A percentile compares a stretch with the other conserved stretches of the same genome.
Conservation (phyloP, 1,139 yeast genomes). For the Chernovozyma sophiae-reginae region DNA sequence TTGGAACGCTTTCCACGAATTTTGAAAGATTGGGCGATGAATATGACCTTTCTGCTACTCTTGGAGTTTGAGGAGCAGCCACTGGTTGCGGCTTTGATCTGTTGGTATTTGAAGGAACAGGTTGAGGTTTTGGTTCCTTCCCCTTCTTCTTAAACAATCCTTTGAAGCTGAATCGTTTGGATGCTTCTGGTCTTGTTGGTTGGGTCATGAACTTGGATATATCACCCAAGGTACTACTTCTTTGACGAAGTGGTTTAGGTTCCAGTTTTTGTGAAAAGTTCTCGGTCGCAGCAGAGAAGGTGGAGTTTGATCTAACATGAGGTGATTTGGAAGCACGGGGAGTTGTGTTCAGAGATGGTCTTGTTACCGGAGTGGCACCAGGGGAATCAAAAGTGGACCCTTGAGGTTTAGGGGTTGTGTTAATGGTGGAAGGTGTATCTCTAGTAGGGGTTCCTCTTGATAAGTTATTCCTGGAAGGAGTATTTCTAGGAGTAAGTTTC, state of each 20-base stretch:
- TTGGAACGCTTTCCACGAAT: not conserved
- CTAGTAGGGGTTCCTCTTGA: not conserved
- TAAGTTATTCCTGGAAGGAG: not conserved
- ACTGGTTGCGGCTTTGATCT: not conserved
- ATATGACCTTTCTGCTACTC: not conserved
- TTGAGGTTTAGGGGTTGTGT: not conserved
- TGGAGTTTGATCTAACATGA: slow-evolving; percentile 5
- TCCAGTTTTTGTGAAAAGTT: not conserved
- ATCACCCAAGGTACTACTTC: slow-evolving; percentile 23
- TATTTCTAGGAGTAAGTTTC: slow-evolving; percentile 1
- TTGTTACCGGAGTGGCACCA: slow-evolving; percentile 1
- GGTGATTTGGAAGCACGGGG: slow-evolving; percentile 3
- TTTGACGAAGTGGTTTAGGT: slow-evolving; percentile 7
- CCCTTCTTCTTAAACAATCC: not conserved
- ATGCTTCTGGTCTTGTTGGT: not conserved
- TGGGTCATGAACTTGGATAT: slow-evolving; percentile 3
- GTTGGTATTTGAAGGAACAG: not conserved
- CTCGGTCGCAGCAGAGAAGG: slow-evolving; percentile 3
- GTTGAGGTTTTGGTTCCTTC: not conserved
- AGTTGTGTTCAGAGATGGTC: slow-evolving; percentile 3
- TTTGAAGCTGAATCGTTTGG: not conserved
- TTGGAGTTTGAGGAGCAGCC: not conserved
- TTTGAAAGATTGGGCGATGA: not conserved
- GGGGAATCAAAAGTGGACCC: slow-evolving; percentile 2
- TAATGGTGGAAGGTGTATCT: slow-evolving; percentile 1